Evolutionary conservation across 345 rosid species (phyloP).

Genomic region (Euclidium syriacum): DNA sequence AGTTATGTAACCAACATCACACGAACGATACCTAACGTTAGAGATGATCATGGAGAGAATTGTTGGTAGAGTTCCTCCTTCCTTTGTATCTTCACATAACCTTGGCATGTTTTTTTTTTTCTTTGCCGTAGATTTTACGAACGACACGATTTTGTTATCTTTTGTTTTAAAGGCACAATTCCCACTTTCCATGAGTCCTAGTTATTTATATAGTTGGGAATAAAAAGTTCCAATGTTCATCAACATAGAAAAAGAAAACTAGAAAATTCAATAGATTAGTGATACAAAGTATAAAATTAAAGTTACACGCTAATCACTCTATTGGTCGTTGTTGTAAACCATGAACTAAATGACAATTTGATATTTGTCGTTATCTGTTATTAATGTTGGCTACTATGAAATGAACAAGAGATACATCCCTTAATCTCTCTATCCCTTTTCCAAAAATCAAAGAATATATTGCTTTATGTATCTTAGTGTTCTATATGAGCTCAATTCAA

Average conservation of each 20-base stretch:
- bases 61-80: conserved; percentile 14
- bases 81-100: conserved; percentile 9
- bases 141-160: neutral
- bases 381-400: too few relatives aligned
- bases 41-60: conserved; percentile 10
- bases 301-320: too few relatives aligned
- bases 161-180: neutral
- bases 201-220: neutral
- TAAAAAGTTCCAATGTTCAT: neutral
- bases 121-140: neutral
- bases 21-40: conserved; percentile 13
- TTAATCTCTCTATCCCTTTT: too few relatives aligned
- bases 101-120: neutral
- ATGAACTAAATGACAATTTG: too few relatives aligned
- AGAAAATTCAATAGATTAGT: neutral
- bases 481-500: too few relatives aligned
- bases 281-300: neutral
- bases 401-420: too few relatives aligned
- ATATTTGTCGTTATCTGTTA: too few relatives aligned
- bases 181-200: neutral
- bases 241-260: neutral
- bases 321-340: too few relatives aligned
- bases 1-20: neutral
- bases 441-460: too few relatives aligned
- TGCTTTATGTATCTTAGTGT: too few relatives aligned